phyloP scores from a whole-genome alignment of 2,329 filamentous ascomycete species.

The Falciphora oryzae region DNA sequence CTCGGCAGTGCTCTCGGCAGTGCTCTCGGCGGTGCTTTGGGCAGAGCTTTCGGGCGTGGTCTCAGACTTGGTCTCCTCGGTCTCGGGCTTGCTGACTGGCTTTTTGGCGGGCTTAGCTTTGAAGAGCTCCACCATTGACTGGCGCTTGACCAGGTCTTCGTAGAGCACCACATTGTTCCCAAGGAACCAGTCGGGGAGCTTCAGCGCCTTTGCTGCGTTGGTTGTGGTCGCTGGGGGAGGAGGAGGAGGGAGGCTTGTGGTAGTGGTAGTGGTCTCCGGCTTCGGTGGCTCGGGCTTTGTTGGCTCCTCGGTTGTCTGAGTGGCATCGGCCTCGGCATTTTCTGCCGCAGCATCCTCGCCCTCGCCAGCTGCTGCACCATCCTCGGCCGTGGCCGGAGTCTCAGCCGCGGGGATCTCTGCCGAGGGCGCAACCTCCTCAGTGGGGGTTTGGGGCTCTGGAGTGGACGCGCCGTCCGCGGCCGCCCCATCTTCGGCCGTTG shows the following conservation, averaged over 20 bases:
- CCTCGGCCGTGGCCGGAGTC: background rate
- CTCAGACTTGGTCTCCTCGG: background rate
- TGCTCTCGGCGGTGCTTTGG: background rate
- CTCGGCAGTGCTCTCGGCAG: background rate
- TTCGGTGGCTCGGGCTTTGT: background rate
- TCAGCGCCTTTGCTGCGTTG: background rate
- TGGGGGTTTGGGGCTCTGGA: background rate
- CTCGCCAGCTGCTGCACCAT: background rate
- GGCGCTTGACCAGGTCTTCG: constrained; percentile 1
- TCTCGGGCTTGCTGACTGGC: background rate
- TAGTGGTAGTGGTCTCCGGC: background rate
- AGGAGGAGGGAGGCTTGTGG: background rate
- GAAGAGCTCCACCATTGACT: background rate
- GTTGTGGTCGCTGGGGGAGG: background rate
- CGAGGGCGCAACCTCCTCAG: background rate
- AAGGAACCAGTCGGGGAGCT: constrained; percentile 6
- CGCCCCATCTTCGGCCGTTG: background rate
- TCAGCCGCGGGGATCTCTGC: background rate
- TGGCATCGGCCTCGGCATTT: background rate
- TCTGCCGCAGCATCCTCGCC: background rate
- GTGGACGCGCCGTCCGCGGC: background rate
- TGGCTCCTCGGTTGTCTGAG: background rate
- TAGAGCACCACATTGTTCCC: background rate
- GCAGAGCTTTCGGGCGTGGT: background rate
- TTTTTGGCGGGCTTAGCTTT: background rate